These are phyloP conservation scores for Trichophyton equinum DNA, from an alignment of 2,329 filamentous ascomycete species.

Conservation along the genomic window DNA sequence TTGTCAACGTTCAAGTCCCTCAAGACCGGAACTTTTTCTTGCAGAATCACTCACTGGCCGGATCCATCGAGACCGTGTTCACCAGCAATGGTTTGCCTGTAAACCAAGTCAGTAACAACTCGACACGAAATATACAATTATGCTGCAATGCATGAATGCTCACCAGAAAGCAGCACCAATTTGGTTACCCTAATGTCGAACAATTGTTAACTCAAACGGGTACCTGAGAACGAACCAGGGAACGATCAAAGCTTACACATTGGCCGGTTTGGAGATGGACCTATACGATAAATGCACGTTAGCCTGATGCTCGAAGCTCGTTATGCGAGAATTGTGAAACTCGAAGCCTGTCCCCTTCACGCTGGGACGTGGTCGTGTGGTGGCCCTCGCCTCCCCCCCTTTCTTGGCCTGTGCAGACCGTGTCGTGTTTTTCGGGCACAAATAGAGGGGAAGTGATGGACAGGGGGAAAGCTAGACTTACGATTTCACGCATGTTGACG, in stretches of 20 bases:
- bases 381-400: constrained; percentile 3
- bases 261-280: constrained; percentile 99
- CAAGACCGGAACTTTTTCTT: background rate
- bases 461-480: constrained; percentile 36
- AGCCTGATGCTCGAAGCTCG: constrained; percentile 2
- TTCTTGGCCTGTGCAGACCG: constrained; percentile 14
- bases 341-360: background rate
- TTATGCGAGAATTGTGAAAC: background rate
- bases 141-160: constrained; percentile 23
- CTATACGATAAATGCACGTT: constrained; percentile 40
- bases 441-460: constrained; percentile 19
- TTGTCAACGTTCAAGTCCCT: background rate
- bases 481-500: constrained; percentile 61
- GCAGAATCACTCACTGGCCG: constrained; percentile 8
- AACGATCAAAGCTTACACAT: constrained; percentile 58
- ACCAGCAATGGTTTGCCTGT: constrained; percentile 12
- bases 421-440: constrained; percentile 5
- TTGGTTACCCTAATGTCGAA: constrained; percentile 76
- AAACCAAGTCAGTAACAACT: constrained; percentile 3
- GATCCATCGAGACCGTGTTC: constrained; percentile 13
- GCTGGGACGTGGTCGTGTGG: background rate
- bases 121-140: background rate
- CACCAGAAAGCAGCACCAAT: constrained; percentile 99
- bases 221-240: constrained; percentile 9
- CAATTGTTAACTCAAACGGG: constrained; percentile 21